Evolutionary conservation across 2,329 filamentous ascomycete species (phyloP), one percentile per base, ranked within the genome.

Genomic region (Sporothrix euskadiensis): DNA sequence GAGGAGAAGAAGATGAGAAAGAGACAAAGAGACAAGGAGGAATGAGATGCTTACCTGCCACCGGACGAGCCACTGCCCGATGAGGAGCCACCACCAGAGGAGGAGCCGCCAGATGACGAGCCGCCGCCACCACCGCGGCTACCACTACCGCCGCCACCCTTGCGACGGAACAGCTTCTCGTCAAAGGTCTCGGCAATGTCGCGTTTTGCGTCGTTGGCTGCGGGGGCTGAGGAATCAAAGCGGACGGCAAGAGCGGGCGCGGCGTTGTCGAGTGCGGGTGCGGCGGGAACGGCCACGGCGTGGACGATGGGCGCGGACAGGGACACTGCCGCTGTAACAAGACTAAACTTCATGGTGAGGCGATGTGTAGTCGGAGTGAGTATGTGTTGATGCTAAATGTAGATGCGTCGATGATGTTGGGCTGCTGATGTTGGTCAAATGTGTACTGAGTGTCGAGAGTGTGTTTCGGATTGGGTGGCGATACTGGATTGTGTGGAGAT

Each of bases 141-240:
- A 10, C 75, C 70, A 19, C 80, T 81, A 22, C 87, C 87, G 7
- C 88, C 88, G 66, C 89, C 88, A 49, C 88, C 88, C 77, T 87
- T 87, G 75, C 89, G 85, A 83, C 89, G 90, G 82, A 84, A 89
- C 30, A 90, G 80, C 44, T 71, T 73, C 68, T 74, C 73, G 47
- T 72, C 30, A 52, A 75, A 30, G 6, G 65, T 22, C 4, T 73
- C 69, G 76, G 77, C 61, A 71, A 57, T 49, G 54, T 71, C 72
- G 61, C 69, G 69, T 26, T 56, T 72, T 12, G 73, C 73, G 73
- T 76, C 73, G 22, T 73, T 61, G 65, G 76, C 61, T 32, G 61
- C 22, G 41, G 52, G 8, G 10, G 63, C 2, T 5, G 63, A 30
- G 4, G 63, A 41, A 3, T 68, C 52, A n/a, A 61, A 8, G 19